Evolutionary conservation across 1,284 basidiomycete genomes (phyloP).

Genomic region (Sanghuangporus baumii): DNA sequence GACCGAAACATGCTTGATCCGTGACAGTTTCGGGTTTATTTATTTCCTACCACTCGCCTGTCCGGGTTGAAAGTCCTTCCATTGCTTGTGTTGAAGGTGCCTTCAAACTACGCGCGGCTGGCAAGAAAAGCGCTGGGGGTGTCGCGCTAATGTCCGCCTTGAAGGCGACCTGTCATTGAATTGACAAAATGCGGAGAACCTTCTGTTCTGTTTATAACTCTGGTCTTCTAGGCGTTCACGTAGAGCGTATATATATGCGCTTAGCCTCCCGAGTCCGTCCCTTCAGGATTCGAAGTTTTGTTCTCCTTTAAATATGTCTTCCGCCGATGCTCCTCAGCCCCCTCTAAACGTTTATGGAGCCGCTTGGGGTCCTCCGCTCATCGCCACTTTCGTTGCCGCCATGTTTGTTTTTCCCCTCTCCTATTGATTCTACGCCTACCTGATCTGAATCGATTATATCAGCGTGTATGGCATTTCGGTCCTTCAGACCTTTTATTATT

Average conservation of each 20-base stretch:
- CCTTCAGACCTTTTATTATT: conserved; percentile 16
- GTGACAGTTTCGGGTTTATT: no score
- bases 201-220: background rate
- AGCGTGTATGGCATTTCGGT: conserved; percentile 15
- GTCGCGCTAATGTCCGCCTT: background rate
- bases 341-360: background rate
- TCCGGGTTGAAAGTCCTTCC: background rate
- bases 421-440: background rate
- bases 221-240: background rate
- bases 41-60: no score
- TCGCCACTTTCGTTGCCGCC: conserved; percentile 13
- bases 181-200: background rate
- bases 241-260: background rate
- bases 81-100: background rate
- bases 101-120: background rate
- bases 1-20: background rate
- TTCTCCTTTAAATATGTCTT: background rate
- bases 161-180: background rate
- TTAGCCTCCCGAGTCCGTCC: background rate
- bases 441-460: background rate
- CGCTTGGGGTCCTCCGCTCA: conserved; percentile 14
- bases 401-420: background rate
- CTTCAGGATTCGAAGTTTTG: background rate
- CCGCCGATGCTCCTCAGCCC: background rate
- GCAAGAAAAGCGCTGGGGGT: background rate